Percentiles rank a stretch among this genome's conserved stretches.
phyloP scores from a whole-genome alignment of 2,329 filamentous ascomycete genomes.

The Scolecobasidium constrictum region DNA sequence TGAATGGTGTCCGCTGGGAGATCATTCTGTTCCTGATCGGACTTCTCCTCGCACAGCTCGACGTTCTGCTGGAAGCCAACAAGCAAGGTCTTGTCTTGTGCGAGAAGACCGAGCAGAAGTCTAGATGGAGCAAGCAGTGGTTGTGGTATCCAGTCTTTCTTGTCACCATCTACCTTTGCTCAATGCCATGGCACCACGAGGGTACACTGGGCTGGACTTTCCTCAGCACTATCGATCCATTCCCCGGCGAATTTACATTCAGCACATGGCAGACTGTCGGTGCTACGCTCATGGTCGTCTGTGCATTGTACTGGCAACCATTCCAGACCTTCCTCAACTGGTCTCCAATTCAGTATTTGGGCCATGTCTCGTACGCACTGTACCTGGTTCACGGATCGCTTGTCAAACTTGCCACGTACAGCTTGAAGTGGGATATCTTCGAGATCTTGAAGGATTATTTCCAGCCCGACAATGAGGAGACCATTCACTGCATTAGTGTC shows the following conservation, averaged over 20 bases:
- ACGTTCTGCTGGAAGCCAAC: neutral
- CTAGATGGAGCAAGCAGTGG: neutral
- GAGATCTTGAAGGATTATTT: neutral
- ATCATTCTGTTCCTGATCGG: neutral
- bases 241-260: neutral
- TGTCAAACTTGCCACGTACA: constrained; percentile 11
- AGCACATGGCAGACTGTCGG: constrained; percentile 20
- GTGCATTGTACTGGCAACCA: constrained; percentile 7
- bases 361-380: constrained; percentile 45
- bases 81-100: neutral
- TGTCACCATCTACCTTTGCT: neutral
- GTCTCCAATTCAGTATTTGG: constrained; percentile 42
- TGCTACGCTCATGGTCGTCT: constrained; percentile 24
- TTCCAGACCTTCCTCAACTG: constrained; percentile 37
- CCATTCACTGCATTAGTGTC: too few relatives aligned
- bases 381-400: constrained; percentile 48
- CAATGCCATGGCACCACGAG: constrained; percentile 19
- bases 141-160: neutral
- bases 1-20: neutral
- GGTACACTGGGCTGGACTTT: neutral
- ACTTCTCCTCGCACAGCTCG: neutral
- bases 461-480: too few relatives aligned
- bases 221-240: neutral
- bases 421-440: neutral
- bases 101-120: neutral